Conservation (phyloP, 805 yeast genomes). For the Kuraishia hungarica region DNA sequence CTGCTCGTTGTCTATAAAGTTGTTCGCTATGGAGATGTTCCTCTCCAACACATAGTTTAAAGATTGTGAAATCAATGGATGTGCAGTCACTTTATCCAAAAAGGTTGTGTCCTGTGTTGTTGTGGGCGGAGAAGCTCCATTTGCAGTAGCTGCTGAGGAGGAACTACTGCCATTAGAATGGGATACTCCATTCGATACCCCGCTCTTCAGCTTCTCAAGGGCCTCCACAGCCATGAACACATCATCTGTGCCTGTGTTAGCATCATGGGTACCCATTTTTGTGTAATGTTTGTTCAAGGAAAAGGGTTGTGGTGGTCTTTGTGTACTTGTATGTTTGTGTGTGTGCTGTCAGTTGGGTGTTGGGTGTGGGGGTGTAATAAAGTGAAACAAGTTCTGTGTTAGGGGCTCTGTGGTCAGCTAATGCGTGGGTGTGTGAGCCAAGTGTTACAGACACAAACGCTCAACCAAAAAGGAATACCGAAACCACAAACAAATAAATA, state of each 20-base stretch:
- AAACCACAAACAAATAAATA: neutral
- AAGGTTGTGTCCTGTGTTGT: slow-evolving; percentile 12
- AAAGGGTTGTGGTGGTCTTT: too few species aligned
- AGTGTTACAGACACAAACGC: neutral
- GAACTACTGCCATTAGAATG: neutral
- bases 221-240: slow-evolving; percentile 22
- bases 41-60: slow-evolving; percentile 27
- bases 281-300: too few species aligned
- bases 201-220: slow-evolving; percentile 17
- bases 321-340: too few species aligned
- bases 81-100: slow-evolving; percentile 26
- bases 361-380: neutral
- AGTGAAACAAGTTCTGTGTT: too few species aligned
- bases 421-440: too few species aligned
- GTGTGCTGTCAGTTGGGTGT: neutral
- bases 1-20: slow-evolving; percentile 1
- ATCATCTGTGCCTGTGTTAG: slow-evolving; percentile 2
- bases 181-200: neutral
- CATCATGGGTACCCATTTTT: neutral
- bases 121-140: neutral
- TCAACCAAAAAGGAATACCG: neutral
- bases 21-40: slow-evolving; percentile 20
- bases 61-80: slow-evolving; percentile 26
- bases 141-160: slow-evolving; percentile 4
- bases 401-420: too few species aligned